These are phyloP conservation scores for Fusarium anguioides DNA, from an alignment of 2,329 filamentous ascomycete genomes.

Conservation along the genomic window DNA sequence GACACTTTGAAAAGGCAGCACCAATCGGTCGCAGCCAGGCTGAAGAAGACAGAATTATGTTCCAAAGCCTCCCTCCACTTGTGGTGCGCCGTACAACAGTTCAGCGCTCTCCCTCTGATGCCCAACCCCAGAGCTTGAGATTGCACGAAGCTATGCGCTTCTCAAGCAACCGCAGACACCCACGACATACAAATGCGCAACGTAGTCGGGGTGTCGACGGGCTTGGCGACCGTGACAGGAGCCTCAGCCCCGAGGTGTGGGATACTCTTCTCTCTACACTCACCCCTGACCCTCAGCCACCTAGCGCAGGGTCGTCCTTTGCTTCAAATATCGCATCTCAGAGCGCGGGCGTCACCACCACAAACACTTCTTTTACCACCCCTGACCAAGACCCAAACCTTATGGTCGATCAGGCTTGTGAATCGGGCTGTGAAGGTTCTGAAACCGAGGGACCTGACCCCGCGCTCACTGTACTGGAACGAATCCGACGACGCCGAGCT, in stretches of 20 bases:
- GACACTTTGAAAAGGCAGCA: slow-evolving; percentile 19
- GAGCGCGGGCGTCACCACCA: slow-evolving; percentile 57
- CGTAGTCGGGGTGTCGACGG: slow-evolving; percentile 66
- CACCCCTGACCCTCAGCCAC: slow-evolving; percentile 82
- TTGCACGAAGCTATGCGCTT: neutral
- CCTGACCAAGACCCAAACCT: slow-evolving; percentile 52
- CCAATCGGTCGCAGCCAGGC: neutral
- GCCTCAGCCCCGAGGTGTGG: slow-evolving; percentile 83
- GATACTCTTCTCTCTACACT: slow-evolving; percentile 83
- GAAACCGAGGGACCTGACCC: slow-evolving; percentile 65
- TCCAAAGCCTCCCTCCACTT: slow-evolving; percentile 1
- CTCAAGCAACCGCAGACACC: neutral
- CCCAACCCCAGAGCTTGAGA: neutral
- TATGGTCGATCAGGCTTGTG: slow-evolving; percentile 57
- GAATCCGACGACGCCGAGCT: slow-evolving; percentile 30
- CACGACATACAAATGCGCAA: slow-evolving; percentile 9
- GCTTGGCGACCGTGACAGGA: slow-evolving; percentile 85
- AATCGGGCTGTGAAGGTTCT: slow-evolving; percentile 66
- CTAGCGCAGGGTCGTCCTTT: slow-evolving; percentile 86
- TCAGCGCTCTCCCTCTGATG: neutral
- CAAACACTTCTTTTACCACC: slow-evolving; percentile 52
- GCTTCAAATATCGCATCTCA: slow-evolving; percentile 67
- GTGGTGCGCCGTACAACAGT: slow-evolving; percentile 2
- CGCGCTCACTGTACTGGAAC: slow-evolving; percentile 43
- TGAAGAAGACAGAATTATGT: neutral